These are phyloP conservation scores for Penicillium canariense DNA, from an alignment of 495 filamentous ascomycete species.

Conservation along the genomic window DNA sequence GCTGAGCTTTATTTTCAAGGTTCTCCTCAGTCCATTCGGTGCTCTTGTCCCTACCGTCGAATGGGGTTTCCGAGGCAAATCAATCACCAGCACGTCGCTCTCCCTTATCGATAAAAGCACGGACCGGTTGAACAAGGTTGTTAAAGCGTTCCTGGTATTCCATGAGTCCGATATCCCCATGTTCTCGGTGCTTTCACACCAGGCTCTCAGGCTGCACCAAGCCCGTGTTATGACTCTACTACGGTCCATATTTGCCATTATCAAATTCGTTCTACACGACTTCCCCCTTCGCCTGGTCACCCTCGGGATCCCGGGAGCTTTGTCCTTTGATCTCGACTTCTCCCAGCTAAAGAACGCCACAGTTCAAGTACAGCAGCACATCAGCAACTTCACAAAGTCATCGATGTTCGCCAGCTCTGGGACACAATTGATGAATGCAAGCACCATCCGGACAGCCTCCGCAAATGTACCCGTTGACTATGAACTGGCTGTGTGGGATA, in stretches of 20 bases:
- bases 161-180: constrained; percentile 57
- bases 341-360: constrained; percentile 14
- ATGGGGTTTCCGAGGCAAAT: constrained; percentile 37
- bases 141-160: constrained; percentile 43
- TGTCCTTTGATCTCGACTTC: constrained; percentile 19
- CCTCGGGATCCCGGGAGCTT: constrained; percentile 21
- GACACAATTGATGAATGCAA: constrained; percentile 27
- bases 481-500: constrained; percentile 71
- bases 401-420: constrained; percentile 23
- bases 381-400: constrained; percentile 21
- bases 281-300: constrained; percentile 37
- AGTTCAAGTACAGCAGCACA: constrained; percentile 17
- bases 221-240: constrained; percentile 33
- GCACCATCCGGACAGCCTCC: constrained; percentile 19
- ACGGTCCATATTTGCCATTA: constrained; percentile 15
- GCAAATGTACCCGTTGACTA: constrained; percentile 47
- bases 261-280: constrained; percentile 39
- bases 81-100: constrained; percentile 44
- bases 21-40: constrained; percentile 44
- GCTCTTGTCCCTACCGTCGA: constrained; percentile 42
- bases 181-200: constrained; percentile 61
- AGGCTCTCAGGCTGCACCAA: constrained; percentile 52
- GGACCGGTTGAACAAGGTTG: constrained; percentile 42
- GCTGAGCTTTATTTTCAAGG: constrained; percentile 42
- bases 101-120: constrained; percentile 49